A percentile compares a stretch with the other conserved stretches of the same genome.
These are phyloP conservation scores for Quercus engelmannii DNA, from an alignment of 306 rosid genomes.

Conservation along the genomic window DNA sequence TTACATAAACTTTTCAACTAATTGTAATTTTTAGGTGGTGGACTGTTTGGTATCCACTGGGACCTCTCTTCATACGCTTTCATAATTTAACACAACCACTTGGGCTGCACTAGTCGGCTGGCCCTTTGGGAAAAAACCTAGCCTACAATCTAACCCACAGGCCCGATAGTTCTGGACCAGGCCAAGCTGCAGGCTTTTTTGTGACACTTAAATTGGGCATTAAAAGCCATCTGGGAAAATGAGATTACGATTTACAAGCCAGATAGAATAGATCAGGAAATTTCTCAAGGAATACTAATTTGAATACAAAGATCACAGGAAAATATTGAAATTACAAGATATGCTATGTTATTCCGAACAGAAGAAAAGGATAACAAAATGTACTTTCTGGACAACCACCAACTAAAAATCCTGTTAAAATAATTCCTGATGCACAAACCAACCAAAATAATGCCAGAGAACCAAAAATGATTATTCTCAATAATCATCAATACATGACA, in stretches of 20 bases:
- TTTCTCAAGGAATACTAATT: conserved; percentile 15
- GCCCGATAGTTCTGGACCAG: no score
- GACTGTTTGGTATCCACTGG: no score
- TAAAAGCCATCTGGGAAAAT: neutral
- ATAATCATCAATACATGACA: neutral
- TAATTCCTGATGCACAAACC: conserved; percentile 25
- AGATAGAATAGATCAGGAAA: neutral
- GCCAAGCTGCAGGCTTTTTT: no score
- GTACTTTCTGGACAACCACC: conserved; percentile 30
- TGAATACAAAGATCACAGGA: conserved; percentile 11
- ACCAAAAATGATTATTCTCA: conserved; percentile 16
- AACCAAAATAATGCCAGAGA: conserved; percentile 27
- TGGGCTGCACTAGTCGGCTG: no score
- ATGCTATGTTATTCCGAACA: conserved; percentile 17
- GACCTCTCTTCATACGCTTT: no score
- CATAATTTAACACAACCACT: no score
- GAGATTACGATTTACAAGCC: conserved; percentile 21
- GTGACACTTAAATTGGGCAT: no score
- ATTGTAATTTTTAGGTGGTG: no score
- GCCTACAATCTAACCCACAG: no score
- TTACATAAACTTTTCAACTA: no score
- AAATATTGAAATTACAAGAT: conserved; percentile 16
- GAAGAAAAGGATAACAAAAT: neutral
- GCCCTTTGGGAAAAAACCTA: no score
- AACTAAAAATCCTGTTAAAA: conserved; percentile 34